A percentile compares a stretch with the other conserved stretches of the same genome.
phyloP scores from a whole-genome alignment of 2,329 filamentous ascomycete species.

The Penicillium sp. region DNA sequence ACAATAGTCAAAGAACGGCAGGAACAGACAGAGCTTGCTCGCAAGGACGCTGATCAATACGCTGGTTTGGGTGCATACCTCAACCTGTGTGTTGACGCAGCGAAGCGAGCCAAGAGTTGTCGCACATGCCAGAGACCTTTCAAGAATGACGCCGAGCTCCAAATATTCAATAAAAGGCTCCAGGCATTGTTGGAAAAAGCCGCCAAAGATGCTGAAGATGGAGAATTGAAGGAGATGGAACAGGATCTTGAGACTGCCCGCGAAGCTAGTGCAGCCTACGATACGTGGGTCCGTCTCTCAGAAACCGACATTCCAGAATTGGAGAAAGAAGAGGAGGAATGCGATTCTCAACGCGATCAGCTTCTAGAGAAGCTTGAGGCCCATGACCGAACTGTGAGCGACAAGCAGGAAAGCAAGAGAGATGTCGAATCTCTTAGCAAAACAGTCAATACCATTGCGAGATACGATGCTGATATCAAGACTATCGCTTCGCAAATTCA shows the following conservation, averaged over 20 bases:
- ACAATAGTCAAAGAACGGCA: slow-evolving; percentile 55
- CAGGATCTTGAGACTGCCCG: slow-evolving; percentile 63
- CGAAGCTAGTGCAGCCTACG: slow-evolving; percentile 66
- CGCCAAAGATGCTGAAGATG: slow-evolving; percentile 58
- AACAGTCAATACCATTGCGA: slow-evolving; percentile 73
- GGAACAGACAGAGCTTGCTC: slow-evolving; percentile 51
- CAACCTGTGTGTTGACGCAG: slow-evolving; percentile 63
- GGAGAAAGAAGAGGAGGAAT: slow-evolving; percentile 61
- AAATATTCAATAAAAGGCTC: slow-evolving; percentile 65
- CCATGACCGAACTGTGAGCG: slow-evolving; percentile 65
- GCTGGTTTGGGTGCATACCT: slow-evolving; percentile 72
- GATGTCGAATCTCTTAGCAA: slow-evolving; percentile 76
- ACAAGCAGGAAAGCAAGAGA: slow-evolving; percentile 63
- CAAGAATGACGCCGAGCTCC: slow-evolving; percentile 58
- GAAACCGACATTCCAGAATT: slow-evolving; percentile 68
- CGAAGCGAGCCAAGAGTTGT: slow-evolving; percentile 71
- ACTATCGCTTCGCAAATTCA: slow-evolving; percentile 72
- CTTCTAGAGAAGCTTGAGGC: slow-evolving; percentile 65
- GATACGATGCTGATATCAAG: slow-evolving; percentile 69
- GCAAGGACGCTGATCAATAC: slow-evolving; percentile 66
- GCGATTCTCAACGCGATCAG: slow-evolving; percentile 62
- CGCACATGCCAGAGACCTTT: slow-evolving; percentile 74
- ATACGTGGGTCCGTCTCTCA: slow-evolving; percentile 70
- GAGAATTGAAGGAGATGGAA: slow-evolving; percentile 63
- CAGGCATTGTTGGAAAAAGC: slow-evolving; percentile 55